These are phyloP conservation scores for Alternaria alternata DNA, from an alignment of 2,329 filamentous ascomycete species.

Conservation along the genomic window DNA sequence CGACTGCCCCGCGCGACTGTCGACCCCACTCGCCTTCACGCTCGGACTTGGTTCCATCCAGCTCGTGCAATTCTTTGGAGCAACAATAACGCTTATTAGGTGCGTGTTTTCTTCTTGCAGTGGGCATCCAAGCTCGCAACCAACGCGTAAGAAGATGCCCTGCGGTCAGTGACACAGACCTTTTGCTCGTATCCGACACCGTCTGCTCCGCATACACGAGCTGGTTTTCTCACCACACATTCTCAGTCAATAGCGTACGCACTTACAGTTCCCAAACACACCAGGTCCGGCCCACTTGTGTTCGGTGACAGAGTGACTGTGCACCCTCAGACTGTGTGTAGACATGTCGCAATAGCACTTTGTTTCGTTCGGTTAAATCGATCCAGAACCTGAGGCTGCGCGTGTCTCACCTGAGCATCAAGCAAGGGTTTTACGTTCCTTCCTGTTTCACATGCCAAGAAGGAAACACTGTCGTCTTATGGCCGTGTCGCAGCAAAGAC, in stretches of 20 bases:
- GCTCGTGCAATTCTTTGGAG: not conserved
- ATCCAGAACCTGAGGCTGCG: slow-evolving; percentile 24
- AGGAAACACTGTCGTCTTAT: slow-evolving; percentile 22
- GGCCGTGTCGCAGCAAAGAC: not conserved
- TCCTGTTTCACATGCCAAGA: slow-evolving; percentile 37
- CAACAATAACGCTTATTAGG: not conserved
- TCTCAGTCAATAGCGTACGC: not conserved
- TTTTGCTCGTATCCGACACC: not conserved
- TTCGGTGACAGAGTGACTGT: not conserved
- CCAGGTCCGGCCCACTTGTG: not conserved
- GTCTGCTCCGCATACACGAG: not conserved
- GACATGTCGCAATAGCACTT: not conserved
- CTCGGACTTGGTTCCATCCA: not conserved
- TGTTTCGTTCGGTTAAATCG: not conserved
- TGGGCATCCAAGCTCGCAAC: not conserved
- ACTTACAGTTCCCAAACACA: not conserved
- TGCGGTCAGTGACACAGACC: not conserved
- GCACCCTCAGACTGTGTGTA: not conserved
- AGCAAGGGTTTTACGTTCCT: slow-evolving; percentile 26
- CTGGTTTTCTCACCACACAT: not conserved
- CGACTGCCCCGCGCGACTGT: slow-evolving; percentile 29
- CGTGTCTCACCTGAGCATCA: slow-evolving; percentile 35
- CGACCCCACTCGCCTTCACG: slow-evolving; percentile 11
- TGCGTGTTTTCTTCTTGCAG: not conserved
- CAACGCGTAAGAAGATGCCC: not conserved